Percentiles rank a stretch among this genome's conserved stretches.
These are phyloP conservation scores for Hymenoscyphus occultus DNA, from an alignment of 2,329 filamentous ascomycete genomes.

Conservation along the genomic window DNA sequence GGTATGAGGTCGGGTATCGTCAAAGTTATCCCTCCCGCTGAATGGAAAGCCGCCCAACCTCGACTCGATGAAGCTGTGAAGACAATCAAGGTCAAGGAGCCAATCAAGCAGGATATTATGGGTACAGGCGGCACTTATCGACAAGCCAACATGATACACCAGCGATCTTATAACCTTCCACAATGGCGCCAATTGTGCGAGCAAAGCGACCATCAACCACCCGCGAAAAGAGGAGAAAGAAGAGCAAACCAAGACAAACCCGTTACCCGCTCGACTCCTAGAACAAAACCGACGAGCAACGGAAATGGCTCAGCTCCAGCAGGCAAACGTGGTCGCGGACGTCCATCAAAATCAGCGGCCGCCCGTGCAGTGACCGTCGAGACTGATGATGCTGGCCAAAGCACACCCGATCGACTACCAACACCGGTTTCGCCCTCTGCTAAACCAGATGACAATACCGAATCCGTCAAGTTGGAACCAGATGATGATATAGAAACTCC, in stretches of 20 bases:
- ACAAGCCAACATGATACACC: constrained; percentile 95
- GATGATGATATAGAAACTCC: constrained; percentile 45
- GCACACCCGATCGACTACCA: constrained; percentile 45
- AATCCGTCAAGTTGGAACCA: constrained; percentile 34
- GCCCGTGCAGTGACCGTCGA: constrained; percentile 20
- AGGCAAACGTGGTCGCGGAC: constrained; percentile 25
- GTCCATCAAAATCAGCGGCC: constrained; percentile 28
- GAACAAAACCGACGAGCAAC: constrained; percentile 26
- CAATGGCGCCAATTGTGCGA: constrained; percentile 95
- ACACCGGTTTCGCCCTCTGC: constrained; percentile 50
- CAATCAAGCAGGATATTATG: constrained; percentile 97
- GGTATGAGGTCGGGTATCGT: constrained; percentile 98
- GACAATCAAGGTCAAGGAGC: constrained; percentile 88
- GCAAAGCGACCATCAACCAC: constrained; percentile 93
- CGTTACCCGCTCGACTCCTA: constrained; percentile 32
- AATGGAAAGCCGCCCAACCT: constrained; percentile 85
- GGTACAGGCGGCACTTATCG: constrained; percentile 93
- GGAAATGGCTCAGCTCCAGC: constrained; percentile 19
- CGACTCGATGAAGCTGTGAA: constrained; percentile 83
- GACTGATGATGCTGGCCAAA: constrained; percentile 39
- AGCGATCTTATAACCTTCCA: constrained; percentile 91
- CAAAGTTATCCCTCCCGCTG: constrained; percentile 87
- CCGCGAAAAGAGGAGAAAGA: constrained; percentile 81
- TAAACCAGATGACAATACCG: constrained; percentile 38
- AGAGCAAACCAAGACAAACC: constrained; percentile 49